Conservation (phyloP, 371 early-diverging fungal genomes). For the Sporodiniella umbellata region DNA sequence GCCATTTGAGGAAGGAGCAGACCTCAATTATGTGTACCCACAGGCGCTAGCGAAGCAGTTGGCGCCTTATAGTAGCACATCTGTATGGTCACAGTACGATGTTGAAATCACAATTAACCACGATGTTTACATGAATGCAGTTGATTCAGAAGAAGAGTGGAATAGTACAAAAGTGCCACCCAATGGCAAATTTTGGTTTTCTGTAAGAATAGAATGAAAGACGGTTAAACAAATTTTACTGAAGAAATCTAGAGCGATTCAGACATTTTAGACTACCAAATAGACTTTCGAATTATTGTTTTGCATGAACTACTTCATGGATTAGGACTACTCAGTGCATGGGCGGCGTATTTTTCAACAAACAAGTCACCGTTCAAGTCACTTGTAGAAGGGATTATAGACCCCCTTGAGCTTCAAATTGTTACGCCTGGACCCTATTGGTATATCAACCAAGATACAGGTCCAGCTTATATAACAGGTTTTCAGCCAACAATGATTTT, state of each 20-base stretch:
- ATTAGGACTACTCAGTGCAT: conserved; percentile 39
- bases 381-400: conserved; percentile 36
- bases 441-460: conserved; percentile 32
- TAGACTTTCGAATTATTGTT: conserved; percentile 39
- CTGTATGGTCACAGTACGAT: conserved; percentile 41
- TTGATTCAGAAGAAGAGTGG: conserved; percentile 26
- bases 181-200: conserved; percentile 40
- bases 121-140: conserved; percentile 32
- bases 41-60: conserved; percentile 48
- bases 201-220: too few species aligned
- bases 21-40: conserved; percentile 45
- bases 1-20: conserved; percentile 48
- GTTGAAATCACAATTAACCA: conserved; percentile 46
- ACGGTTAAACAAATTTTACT: too few species aligned
- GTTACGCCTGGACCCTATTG: conserved; percentile 39
- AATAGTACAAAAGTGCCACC: conserved; percentile 33
- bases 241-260: conserved; percentile 22
- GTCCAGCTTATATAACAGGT: conserved; percentile 40
- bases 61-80: conserved; percentile 38
- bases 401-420: conserved; percentile 26
- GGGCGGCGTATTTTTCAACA: conserved; percentile 50
- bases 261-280: conserved; percentile 15
- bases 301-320: conserved; percentile 47
- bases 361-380: conserved; percentile 33
- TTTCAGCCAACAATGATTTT: conserved; percentile 50